phyloP scores from a whole-genome alignment of 2,329 filamentous ascomycete species.

The Fusarium domesticum region DNA sequence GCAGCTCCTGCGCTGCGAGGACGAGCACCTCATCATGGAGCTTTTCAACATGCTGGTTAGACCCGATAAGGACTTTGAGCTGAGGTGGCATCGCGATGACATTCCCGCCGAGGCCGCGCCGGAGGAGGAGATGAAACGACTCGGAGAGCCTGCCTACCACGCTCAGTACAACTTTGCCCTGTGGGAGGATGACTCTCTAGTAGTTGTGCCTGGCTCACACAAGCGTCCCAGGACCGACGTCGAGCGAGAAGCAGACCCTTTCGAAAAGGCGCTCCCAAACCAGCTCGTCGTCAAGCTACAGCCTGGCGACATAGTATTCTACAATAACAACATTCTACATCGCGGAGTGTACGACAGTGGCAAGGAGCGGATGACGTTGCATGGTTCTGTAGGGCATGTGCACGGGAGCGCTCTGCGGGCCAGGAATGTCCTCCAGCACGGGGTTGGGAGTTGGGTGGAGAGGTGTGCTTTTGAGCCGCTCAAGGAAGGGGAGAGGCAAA shows the following conservation, averaged over 20 bases:
- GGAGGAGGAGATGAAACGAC: constrained; percentile 63
- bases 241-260: constrained; percentile 67
- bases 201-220: constrained; percentile 78
- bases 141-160: constrained; percentile 63
- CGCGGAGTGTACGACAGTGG: constrained; percentile 60
- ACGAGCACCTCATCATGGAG: constrained; percentile 76
- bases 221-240: constrained; percentile 63
- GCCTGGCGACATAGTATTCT: constrained; percentile 80
- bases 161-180: constrained; percentile 87
- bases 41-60: constrained; percentile 82
- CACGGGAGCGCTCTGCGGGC: constrained; percentile 55
- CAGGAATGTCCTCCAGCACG: constrained; percentile 73
- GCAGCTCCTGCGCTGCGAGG: constrained; percentile 55
- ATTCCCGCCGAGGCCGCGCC: constrained; percentile 63
- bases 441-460: constrained; percentile 64
- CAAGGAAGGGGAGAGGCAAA: constrained; percentile 40
- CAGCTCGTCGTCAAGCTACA: constrained; percentile 65
- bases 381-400: constrained; percentile 66
- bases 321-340: constrained; percentile 86
- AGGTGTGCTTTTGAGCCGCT: constrained; percentile 53
- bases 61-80: constrained; percentile 66
- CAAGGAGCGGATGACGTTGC: constrained; percentile 66
- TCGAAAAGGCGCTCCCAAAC: constrained; percentile 57
- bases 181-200: constrained; percentile 68
- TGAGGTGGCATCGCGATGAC: constrained; percentile 86